Evolutionary conservation across 2,329 filamentous ascomycete genomes (phyloP), one percentile per base, ranked within the genome.

Genomic region (Beauveria brongniartii): DNA sequence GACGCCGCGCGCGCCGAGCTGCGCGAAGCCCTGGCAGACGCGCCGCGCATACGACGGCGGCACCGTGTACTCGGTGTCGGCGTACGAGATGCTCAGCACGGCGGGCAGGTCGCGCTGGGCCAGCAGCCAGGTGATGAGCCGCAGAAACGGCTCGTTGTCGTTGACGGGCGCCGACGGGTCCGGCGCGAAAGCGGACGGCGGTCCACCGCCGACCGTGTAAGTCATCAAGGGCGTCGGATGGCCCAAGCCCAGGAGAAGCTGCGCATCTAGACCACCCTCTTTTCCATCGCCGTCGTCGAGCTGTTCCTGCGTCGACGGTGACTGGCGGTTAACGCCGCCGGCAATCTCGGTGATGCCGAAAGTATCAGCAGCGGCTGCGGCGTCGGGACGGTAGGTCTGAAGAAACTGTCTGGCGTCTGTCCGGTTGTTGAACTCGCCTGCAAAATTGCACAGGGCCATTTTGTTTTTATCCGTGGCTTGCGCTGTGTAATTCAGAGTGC

Each of bases 1-100:
- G 24, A 59, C 57, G 40, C 57, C 57, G 8, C 57, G 57, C 9
- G 57, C 57, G 28, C 57, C 50, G 57, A 59, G 57, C 57, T 59
- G 57, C 14, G 57, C 57, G 16, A 59, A 59, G 37, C 57, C 57
- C 30, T 41, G 20, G 50, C 57, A 59, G 14, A 59, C 57, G 24
- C 57, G 57, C n/a, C 40, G 26, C 8, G 57, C 57, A 40, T 59
- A 59, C 10, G 57, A 53, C 18, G 47, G 37, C 57, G 57, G 57
- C 18, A 59, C 57, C 9, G 48, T 59, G 47, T 52, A 52, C 34
- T 59, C 57, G 41, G 57, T 59, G 28, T 59, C 57, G 5, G 57
- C 57, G 57, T 59, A 59, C 3, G 57, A 59, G 14, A 59, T 59
- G 47, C 57, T 59, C 48, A 59, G 46, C 9, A 59, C 57, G 1